Evolutionary conservation across 768 basidiomycete genomes (phyloP), one percentile per base, ranked within the genome.

Genomic region (Collybia sordida): DNA sequence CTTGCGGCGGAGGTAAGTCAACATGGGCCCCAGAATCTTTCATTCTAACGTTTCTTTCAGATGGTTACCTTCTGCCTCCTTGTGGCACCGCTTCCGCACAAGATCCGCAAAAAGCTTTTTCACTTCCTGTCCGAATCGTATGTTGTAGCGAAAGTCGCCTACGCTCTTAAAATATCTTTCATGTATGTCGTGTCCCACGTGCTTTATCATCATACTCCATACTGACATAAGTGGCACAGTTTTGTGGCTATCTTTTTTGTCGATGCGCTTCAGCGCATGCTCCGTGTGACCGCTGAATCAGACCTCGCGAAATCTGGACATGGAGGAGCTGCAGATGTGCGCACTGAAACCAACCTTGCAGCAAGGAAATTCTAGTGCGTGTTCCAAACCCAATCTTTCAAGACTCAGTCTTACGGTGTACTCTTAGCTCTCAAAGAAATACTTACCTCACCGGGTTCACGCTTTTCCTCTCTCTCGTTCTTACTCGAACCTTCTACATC

Each of bases 231-330:
- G 3, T 31, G 31, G 9, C 14, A 14, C 47, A 86, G 90, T 54
- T 94, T 95, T 61, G 83, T 97, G 1, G 90, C 73, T 1, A 79
- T 98, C 3, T 77, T 98, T 39, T 98, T 97, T 63, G 76, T 85
- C 12, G 96, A 98, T 59, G 93, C 96, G 23, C 73, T 97, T 27
- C 94, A 97, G 68, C 84, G 95, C 53, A 94, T 98, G 90, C 83
- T 87, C 72, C 83, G 87, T 40, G 79, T 91, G 17, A 80, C 81
- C 8, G 80, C 86, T 3, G 90, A 93, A 64, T 64, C 79, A 0
- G 88, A 93, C 28, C 59, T 79, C 17, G 84, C 87, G 11, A 91
- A 86, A 59, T 62, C 73, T 36, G 77, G 77, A 1, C 70, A 72
- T 22, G 51, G 68, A 45, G 75, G 75, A 72, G 45, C 78, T 70